A percentile compares a stretch with the other conserved stretches of the same genome.
phyloP scores from a whole-genome alignment of 208 protist genomes.

The Endotrypanum monterogeii region DNA sequence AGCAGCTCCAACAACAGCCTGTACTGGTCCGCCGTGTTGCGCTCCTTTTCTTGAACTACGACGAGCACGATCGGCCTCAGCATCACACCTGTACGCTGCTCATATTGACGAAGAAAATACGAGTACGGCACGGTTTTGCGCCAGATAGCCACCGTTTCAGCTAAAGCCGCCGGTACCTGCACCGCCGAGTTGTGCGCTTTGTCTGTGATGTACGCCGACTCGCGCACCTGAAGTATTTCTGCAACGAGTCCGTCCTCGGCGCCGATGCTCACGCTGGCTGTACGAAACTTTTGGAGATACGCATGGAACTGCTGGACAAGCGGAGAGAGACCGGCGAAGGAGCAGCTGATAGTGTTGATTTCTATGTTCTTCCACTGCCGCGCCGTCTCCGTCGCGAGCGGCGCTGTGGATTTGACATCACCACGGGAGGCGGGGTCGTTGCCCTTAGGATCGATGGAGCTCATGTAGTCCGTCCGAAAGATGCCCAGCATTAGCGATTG shows the following conservation, averaged over 20 bases:
- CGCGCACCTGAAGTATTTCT: neutral
- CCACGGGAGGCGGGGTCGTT: neutral
- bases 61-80: conserved; percentile 83
- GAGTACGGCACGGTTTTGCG: conserved; percentile 19
- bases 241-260: neutral
- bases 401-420: neutral
- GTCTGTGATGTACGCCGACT: conserved; percentile 15
- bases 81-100: conserved; percentile 11
- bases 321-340: conserved; percentile 89
- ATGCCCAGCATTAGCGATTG: conserved; percentile 92
- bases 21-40: conserved; percentile 95
- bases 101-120: conserved; percentile 25
- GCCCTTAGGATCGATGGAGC: conserved; percentile 24
- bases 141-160: conserved; percentile 51
- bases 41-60: conserved; percentile 92
- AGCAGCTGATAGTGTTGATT: conserved; percentile 96
- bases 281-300: conserved; percentile 58
- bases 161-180: conserved; percentile 52
- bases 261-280: conserved; percentile 10
- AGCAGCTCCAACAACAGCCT: conserved; percentile 80
- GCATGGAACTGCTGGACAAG: conserved; percentile 84
- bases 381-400: conserved; percentile 21
- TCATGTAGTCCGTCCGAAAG: conserved; percentile 96
- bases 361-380: conserved; percentile 94
- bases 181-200: conserved; percentile 39